Base-by-base conservation (phyloP, 768 basidiomycete species). In the Omphalotus guepiniiformis region DNA sequence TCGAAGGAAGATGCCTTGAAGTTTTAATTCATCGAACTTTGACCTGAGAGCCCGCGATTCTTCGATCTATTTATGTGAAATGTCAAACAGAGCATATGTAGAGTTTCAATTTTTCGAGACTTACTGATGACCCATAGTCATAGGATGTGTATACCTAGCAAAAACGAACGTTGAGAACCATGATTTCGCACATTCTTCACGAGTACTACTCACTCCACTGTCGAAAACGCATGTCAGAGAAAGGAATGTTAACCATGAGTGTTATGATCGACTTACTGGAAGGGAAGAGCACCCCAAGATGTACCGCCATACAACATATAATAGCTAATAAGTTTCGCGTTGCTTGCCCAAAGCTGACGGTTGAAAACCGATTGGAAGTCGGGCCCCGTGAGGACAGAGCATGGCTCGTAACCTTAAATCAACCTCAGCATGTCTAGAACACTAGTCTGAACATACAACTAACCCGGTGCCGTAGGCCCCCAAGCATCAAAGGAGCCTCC, bases 231-330 rank as follows among this genome's bases (percentile, higher is more conserved):
- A 29, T 19, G 16, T 42, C 21, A 47, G 54, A 51, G 26, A 56
- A 49, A 16, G 16, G 12, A 12, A 21, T 34, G 11, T 15, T 35
- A 2, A 3, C 25, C n/a, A 42, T 13, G 9, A 30, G 40, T 52
- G 32, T 36, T 36, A 19, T 81, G 58, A n/a, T 83, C 82, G 13
- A 87, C 89, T 7, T 82, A 85, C 12, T 79, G 88, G 68, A 81
- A 87, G 1, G 90, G 85, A 35, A 92, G 69, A 8, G 74, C 85
- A 32, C 87, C 90, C 88, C 88, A 93, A 11, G 85, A 89, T 1
- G 90, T 92, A 19, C 90, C 89, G 6, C 89, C 88, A 55, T 81
- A 89, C 45, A 89, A 54, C 91, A 93, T 92, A 63, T 93, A 93
- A 52, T 86, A 88, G 56, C 79, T 89, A 49, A 91, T 80, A 37